These are phyloP conservation scores for Penicillium canariense DNA, from an alignment of 495 filamentous ascomycete species.

Conservation along the genomic window DNA sequence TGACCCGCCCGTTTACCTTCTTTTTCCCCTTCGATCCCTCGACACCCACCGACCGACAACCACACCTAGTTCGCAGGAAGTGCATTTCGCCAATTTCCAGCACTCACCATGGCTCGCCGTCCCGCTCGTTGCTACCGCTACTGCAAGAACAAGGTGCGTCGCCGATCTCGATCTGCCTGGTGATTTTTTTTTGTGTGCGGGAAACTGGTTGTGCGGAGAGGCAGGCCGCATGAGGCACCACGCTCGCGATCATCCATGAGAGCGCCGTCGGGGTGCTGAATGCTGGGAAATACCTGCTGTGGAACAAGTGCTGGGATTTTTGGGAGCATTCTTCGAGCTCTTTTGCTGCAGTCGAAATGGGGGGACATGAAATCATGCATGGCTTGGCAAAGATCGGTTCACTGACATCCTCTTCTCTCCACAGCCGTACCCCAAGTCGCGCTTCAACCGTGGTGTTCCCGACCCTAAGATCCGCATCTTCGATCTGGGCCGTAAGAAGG, in stretches of 20 bases:
- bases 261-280: neutral
- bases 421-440: conserved; percentile 97
- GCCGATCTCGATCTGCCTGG: conserved; percentile 23
- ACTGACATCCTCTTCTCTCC: conserved; percentile 28
- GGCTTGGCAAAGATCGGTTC: conserved; percentile 9
- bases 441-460: conserved; percentile 99
- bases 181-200: conserved; percentile 32
- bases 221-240: conserved; percentile 5
- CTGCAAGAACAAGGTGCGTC: conserved; percentile 99
- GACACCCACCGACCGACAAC: conserved; percentile 42
- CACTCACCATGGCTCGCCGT: conserved; percentile 93
- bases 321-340: neutral
- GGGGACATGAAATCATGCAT: neutral
- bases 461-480: conserved; percentile 99
- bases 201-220: conserved; percentile 36
- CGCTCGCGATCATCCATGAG: conserved; percentile 5
- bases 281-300: neutral
- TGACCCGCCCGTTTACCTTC: conserved; percentile 35
- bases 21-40: conserved; percentile 36
- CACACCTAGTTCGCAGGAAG: conserved; percentile 49
- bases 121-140: conserved; percentile 99
- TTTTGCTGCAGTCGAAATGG: neutral
- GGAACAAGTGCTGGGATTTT: neutral
- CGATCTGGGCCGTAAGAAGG: conserved; percentile 98
- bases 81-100: conserved; percentile 55